phyloP scores from a whole-genome alignment of 768 basidiomycete species.

The Piloderma croceum region DNA sequence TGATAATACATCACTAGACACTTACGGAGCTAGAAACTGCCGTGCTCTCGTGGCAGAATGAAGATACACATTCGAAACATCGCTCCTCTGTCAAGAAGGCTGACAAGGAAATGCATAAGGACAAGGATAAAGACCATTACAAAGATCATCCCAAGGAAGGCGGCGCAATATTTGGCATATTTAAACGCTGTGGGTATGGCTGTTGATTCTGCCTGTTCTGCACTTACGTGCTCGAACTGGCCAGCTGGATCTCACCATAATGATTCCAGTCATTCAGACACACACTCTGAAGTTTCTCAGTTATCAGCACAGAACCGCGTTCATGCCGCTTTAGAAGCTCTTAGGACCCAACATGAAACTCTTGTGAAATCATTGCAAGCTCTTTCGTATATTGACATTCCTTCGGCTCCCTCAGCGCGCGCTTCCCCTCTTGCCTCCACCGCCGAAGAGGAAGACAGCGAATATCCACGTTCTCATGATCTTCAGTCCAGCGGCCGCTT shows the following conservation, averaged over 20 bases:
- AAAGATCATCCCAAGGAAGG: slow-evolving; percentile 29
- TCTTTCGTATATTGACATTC: slow-evolving; percentile 23
- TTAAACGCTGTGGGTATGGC: slow-evolving; percentile 49
- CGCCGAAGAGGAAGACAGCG: slow-evolving; percentile 42
- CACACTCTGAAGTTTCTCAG: slow-evolving; percentile 14
- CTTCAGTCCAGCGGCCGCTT: too few relatives aligned
- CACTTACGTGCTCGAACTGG: neutral
- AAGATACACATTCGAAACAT: slow-evolving; percentile 33
- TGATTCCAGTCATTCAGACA: slow-evolving; percentile 19
- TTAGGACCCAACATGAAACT: slow-evolving; percentile 56
- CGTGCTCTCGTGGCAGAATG: slow-evolving; percentile 38
- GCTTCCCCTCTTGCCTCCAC: slow-evolving; percentile 38
- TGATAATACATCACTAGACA: slow-evolving; percentile 35
- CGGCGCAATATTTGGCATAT: slow-evolving; percentile 50
- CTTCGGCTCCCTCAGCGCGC: slow-evolving; percentile 23
- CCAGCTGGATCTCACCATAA: slow-evolving; percentile 24
- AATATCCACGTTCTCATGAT: slow-evolving; percentile 11
- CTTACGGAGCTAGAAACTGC: slow-evolving; percentile 55
- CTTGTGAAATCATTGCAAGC: slow-evolving; percentile 41
- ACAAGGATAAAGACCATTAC: slow-evolving; percentile 12
- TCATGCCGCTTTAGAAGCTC: slow-evolving; percentile 40
- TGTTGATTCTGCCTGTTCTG: slow-evolving; percentile 4
- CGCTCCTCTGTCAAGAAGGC: slow-evolving; percentile 29
- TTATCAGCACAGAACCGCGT: slow-evolving; percentile 37
- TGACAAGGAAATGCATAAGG: slow-evolving; percentile 42